These are phyloP conservation scores for Cyclotella choctawhatcheeana DNA, from an alignment of 108 stramenopile species.

Conservation along the genomic window DNA sequence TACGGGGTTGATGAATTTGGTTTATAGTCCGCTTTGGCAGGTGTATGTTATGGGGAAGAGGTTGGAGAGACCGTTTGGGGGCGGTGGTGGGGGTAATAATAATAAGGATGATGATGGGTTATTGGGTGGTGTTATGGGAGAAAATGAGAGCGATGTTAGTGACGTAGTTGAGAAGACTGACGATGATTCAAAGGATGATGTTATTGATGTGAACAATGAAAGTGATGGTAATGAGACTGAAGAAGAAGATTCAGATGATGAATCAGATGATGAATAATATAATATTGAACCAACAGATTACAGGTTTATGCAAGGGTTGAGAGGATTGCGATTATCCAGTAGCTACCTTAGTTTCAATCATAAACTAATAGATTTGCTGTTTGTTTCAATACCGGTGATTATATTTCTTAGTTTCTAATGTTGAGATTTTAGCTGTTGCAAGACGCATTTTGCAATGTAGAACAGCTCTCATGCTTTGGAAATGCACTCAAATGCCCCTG, in stretches of 20 bases:
- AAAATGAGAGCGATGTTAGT: background rate
- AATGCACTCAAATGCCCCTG: constrained; percentile 88
- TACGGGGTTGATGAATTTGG: constrained; percentile 71
- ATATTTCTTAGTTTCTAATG: no score
- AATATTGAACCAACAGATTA: no score
- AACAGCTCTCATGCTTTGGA: constrained; percentile 33
- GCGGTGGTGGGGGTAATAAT: constrained; percentile 8
- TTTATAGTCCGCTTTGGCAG: constrained; percentile 86
- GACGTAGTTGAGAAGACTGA: background rate
- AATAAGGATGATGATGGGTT: constrained; percentile 11
- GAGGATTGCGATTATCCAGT: no score
- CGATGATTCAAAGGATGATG: constrained; percentile 10
- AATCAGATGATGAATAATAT: no score
- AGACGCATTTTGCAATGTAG: no score
- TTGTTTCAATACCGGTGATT: no score
- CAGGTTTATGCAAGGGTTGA: no score
- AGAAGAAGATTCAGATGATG: constrained; percentile 4
- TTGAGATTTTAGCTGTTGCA: no score
- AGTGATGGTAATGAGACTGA: background rate
- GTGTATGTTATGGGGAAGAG: constrained; percentile 81
- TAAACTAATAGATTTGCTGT: no score
- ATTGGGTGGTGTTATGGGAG: constrained; percentile 7
- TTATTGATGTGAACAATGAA: background rate
- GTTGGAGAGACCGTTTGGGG: constrained; percentile 72
- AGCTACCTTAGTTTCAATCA: no score